These are phyloP conservation scores for Waltiozyma sp. DNA, from an alignment of 1,139 yeast genomes.

Conservation along the genomic window DNA sequence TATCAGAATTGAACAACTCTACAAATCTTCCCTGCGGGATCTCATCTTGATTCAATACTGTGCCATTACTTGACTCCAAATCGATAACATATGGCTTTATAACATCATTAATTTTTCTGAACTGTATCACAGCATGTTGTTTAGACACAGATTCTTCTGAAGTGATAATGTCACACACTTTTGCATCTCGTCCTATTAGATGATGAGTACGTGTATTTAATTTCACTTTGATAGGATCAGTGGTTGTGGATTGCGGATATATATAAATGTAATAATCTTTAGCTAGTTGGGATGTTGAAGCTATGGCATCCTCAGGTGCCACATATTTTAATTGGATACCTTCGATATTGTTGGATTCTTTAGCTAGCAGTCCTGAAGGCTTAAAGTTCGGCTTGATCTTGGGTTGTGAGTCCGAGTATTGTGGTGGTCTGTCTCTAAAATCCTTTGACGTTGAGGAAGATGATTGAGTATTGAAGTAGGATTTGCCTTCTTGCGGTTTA, in stretches of 20 bases:
- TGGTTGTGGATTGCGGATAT: neutral
- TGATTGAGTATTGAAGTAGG: neutral
- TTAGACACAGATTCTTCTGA: slow-evolving; percentile 35
- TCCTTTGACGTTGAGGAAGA: neutral
- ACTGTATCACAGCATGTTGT: slow-evolving; percentile 50
- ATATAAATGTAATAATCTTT: neutral
- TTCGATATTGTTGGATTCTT: slow-evolving; percentile 29
- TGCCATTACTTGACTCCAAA: slow-evolving; percentile 43
- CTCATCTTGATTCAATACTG: slow-evolving; percentile 34
- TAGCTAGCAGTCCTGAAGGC: slow-evolving; percentile 36
- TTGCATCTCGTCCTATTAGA: slow-evolving; percentile 36
- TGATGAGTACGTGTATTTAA: slow-evolving; percentile 24
- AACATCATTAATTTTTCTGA: slow-evolving; percentile 17
- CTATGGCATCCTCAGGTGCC: slow-evolving; percentile 31
- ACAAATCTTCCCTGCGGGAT: slow-evolving; percentile 37
- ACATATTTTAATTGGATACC: slow-evolving; percentile 33
- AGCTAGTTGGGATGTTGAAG: neutral
- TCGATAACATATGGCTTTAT: slow-evolving; percentile 36
- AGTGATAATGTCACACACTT: slow-evolving; percentile 32
- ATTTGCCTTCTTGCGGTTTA: neutral
- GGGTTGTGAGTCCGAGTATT: slow-evolving; percentile 1
- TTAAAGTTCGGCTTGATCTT: slow-evolving; percentile 29
- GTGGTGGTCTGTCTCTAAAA: neutral
- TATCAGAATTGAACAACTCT: slow-evolving; percentile 37
- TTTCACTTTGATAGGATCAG: neutral